Percentiles rank a stretch among this genome's conserved stretches.
Conservation (phyloP, 2,329 filamentous ascomycete species). For the Chaetomium olivaceum region DNA sequence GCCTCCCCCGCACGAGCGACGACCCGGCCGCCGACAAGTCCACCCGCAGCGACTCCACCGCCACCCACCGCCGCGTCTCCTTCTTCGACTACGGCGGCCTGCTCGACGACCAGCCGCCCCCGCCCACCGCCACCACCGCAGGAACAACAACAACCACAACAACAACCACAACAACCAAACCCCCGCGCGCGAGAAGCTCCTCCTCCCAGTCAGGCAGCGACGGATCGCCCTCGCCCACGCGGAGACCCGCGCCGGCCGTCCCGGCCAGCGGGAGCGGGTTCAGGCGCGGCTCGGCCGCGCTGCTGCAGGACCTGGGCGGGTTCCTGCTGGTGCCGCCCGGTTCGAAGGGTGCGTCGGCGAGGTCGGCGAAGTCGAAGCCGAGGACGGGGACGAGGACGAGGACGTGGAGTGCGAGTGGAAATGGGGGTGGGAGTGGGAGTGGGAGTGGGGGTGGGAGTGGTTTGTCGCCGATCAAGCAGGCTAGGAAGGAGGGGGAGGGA, state of each 20-base stretch:
- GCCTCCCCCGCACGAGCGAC: conserved; percentile 36
- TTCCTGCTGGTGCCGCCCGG: conserved; percentile 50
- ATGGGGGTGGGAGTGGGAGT: background rate
- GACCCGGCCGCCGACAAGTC: conserved; percentile 39
- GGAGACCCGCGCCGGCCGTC: conserved; percentile 45
- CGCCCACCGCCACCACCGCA: conserved; percentile 34
- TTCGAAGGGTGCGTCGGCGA: conserved; percentile 27
- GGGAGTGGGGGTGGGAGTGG: background rate
- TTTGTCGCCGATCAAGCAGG: background rate
- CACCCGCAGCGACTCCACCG: conserved; percentile 43
- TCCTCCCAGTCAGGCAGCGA: conserved; percentile 42
- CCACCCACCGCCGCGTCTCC: conserved; percentile 63
- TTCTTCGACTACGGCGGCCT: conserved; percentile 86
- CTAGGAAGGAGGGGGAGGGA: conserved; percentile 1
- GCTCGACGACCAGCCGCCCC: conserved; percentile 49
- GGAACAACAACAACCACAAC: background rate
- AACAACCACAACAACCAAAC: too few relatives aligned
- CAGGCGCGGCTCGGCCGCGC: conserved; percentile 55
- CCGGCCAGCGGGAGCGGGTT: conserved; percentile 49
- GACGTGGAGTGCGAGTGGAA: conserved; percentile 5
- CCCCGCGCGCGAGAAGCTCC: conserved; percentile 40
- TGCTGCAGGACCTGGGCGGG: conserved; percentile 61
- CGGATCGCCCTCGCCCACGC: conserved; percentile 34
- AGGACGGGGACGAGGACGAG: too few relatives aligned
- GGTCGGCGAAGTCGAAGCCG: conserved; percentile 12